Conservation (phyloP, 1,139 yeast genomes). For the Yamadazyma friedrichii region DNA sequence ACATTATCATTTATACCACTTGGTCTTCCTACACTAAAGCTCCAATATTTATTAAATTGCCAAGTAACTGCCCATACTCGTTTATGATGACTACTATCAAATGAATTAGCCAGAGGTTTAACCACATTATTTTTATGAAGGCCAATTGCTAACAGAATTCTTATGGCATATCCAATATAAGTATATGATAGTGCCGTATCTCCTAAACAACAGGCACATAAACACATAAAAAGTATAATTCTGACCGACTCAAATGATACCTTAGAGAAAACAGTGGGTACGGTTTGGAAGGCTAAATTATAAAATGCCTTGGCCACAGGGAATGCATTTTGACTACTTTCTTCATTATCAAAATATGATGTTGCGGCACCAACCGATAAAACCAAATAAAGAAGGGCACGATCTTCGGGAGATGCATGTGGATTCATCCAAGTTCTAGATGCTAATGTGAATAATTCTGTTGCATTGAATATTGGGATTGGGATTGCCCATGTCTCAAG, state of each 20-base stretch:
- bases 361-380: slow-evolving; percentile 14
- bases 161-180: slow-evolving; percentile 12
- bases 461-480: slow-evolving; percentile 11
- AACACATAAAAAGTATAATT: slow-evolving; percentile 11
- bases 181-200: slow-evolving; percentile 14
- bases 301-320: slow-evolving; percentile 13
- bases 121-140: slow-evolving; percentile 12
- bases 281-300: slow-evolving; percentile 12
- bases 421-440: slow-evolving; percentile 13
- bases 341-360: slow-evolving; percentile 13
- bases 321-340: slow-evolving; percentile 12
- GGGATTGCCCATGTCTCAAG: slow-evolving; percentile 14
- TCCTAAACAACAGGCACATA: slow-evolving; percentile 13
- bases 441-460: slow-evolving; percentile 11
- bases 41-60: slow-evolving; percentile 16
- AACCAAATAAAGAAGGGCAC: slow-evolving; percentile 13
- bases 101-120: slow-evolving; percentile 5
- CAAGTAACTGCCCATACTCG: slow-evolving; percentile 13
- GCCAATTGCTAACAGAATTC: slow-evolving; percentile 14
- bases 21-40: slow-evolving; percentile 15
- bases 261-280: slow-evolving; percentile 13
- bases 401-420: slow-evolving; percentile 9
- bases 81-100: slow-evolving; percentile 10
- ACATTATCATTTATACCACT: slow-evolving; percentile 10
- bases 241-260: slow-evolving; percentile 14